Evolutionary conservation across 2,329 filamentous ascomycete species (phyloP).

Genomic region (Claviceps humidiphila): DNA sequence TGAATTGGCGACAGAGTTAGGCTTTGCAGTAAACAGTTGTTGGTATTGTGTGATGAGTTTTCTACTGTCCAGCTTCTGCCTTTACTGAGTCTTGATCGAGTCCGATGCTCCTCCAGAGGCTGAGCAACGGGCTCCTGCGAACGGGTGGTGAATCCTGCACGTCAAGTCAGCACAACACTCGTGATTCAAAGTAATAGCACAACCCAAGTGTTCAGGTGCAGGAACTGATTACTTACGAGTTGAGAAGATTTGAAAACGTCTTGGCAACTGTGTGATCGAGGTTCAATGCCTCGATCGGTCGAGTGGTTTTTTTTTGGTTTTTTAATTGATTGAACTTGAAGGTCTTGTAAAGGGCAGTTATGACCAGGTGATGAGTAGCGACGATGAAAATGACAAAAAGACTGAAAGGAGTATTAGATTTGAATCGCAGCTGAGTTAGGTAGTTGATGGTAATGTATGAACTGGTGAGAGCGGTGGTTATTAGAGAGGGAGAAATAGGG

Average conservation of each 20-base stretch:
- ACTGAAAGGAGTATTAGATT: background rate
- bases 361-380: background rate
- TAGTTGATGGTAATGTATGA: background rate
- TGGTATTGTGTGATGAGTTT: slow-evolving; percentile 1
- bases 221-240: slow-evolving; percentile 55
- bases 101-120: slow-evolving; percentile 73
- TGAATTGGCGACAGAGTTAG: slow-evolving; percentile 14
- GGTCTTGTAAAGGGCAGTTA: background rate
- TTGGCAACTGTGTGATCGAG: slow-evolving; percentile 61
- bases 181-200: background rate
- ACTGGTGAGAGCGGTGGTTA: background rate
- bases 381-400: background rate
- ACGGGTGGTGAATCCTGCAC: slow-evolving; percentile 78
- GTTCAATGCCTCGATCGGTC: slow-evolving; percentile 35
- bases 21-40: slow-evolving; percentile 5
- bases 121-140: slow-evolving; percentile 91
- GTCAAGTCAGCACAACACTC: background rate
- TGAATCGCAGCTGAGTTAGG: background rate
- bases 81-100: slow-evolving; percentile 46
- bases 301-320: slow-evolving; percentile 6
- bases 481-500: background rate
- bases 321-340: slow-evolving; percentile 4
- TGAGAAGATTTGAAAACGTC: slow-evolving; percentile 97
- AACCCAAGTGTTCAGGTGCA: background rate
- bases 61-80: slow-evolving; percentile 15